Percentiles rank a stretch among this genome's conserved stretches.
Conservation (phyloP, 169 alveolate genomes). For the Cryptosporidium baileyi region DNA sequence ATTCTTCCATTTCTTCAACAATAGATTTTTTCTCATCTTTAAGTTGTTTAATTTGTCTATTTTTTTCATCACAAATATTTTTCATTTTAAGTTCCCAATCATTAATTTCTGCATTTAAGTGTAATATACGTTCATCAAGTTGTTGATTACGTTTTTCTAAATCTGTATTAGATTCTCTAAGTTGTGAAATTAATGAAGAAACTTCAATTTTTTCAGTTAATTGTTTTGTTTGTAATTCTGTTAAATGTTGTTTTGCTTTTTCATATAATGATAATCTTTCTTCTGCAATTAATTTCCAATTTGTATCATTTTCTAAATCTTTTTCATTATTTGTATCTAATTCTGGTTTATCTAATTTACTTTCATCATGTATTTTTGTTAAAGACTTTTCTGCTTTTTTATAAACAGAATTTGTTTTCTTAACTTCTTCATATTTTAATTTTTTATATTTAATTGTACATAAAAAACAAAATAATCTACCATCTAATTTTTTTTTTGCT, state of each 20-base stretch:
- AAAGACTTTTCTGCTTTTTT: conserved; percentile 36
- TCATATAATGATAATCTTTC: conserved; percentile 22
- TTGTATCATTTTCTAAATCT: neutral
- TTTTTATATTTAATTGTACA: conserved; percentile 61
- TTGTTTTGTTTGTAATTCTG: conserved; percentile 43
- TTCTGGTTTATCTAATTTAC: neutral
- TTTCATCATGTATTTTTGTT: conserved; percentile 17
- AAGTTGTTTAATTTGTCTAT: conserved; percentile 16
- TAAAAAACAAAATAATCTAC: conserved; percentile 48
- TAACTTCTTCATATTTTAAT: conserved; percentile 35
- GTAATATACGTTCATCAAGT: conserved; percentile 20
- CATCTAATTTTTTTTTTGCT: conserved; percentile 45
- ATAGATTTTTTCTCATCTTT: conserved; percentile 40
- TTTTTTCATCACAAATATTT: conserved; percentile 44
- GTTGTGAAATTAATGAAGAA: conserved; percentile 40
- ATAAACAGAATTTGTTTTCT: conserved; percentile 45
- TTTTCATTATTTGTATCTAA: neutral
- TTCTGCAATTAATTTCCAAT: conserved; percentile 47
- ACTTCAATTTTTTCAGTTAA: conserved; percentile 49
- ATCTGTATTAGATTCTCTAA: conserved; percentile 3
- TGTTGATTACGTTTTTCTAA: conserved; percentile 15
- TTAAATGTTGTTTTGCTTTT: conserved; percentile 52
- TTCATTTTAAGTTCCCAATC: conserved; percentile 61
- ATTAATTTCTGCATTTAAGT: conserved; percentile 40
- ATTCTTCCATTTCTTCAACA: conserved; percentile 51